Percentiles rank a stretch among this genome's conserved stretches.
Conservation (phyloP, 2,329 filamentous ascomycete species). For the Trichophyton schoenleinii region DNA sequence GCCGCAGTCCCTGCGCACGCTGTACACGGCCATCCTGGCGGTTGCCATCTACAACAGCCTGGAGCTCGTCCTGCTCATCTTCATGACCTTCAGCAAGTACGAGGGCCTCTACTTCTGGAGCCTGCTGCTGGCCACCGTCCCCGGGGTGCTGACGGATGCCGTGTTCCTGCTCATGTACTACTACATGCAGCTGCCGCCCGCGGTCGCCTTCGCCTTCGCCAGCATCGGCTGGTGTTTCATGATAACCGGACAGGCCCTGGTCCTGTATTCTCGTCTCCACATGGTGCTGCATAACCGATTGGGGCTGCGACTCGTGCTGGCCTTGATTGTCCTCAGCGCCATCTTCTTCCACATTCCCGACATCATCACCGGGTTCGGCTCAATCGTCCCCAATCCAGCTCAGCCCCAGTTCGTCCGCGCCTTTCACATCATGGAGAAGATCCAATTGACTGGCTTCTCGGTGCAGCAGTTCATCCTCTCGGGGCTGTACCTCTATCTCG, state of each 20-base stretch:
- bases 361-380: conserved; percentile 34
- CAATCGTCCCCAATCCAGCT: conserved; percentile 13
- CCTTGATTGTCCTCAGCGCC: conserved; percentile 37
- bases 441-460: conserved; percentile 46
- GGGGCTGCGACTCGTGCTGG: conserved; percentile 30
- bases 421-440: conserved; percentile 41
- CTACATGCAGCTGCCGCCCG: neutral
- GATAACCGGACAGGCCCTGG: conserved; percentile 38
- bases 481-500: conserved; percentile 38
- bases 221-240: conserved; percentile 30
- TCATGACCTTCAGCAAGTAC: conserved; percentile 34
- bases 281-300: conserved; percentile 31
- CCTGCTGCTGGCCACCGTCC: conserved; percentile 27
- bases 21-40: neutral
- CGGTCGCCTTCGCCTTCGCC: neutral
- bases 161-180: neutral
- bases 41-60: conserved; percentile 12
- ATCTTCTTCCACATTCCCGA: conserved; percentile 35
- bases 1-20: neutral
- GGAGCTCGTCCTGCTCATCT: conserved; percentile 34
- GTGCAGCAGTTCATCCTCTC: conserved; percentile 45
- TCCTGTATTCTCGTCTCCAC: conserved; percentile 40
- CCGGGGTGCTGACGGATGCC: conserved; percentile 29
- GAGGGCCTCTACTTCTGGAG: conserved; percentile 38
- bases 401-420: conserved; percentile 21